Base-by-base conservation (phyloP, 2,329 filamentous ascomycete species). In the Clonostachys rhizophaga region DNA sequence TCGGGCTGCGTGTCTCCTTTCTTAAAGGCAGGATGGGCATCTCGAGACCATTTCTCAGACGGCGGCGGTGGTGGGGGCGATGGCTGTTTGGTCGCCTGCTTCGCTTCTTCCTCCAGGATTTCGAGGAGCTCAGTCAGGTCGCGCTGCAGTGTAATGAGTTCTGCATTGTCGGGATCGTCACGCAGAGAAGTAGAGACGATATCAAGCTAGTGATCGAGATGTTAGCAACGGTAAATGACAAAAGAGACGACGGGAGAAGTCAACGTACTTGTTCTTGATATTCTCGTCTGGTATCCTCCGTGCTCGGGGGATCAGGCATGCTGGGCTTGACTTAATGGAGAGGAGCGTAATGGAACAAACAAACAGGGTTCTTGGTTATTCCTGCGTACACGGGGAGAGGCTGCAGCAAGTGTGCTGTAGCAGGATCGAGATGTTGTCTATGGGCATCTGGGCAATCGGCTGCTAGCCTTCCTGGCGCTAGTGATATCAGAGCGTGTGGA, bases 101-200 rank as follows among this genome's bases (percentile, higher is more conserved):
- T 78, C 68, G 94, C 88, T 71, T 85, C 82, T 62, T 86, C 83
- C 73, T 91, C 82, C 68, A 90, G 82, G 57, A 91, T 79, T 64
- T 79, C 77, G 68, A 97, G 86, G 68, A 89, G 83, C 71, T 86
- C 80, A 75, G 89, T 80, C 70, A 96, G 82, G 76, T 95, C 90
- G 64, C 80, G 74, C 69, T 87, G 85, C 64, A 96, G 81, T 61
- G 78, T 81, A 60, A 85, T 78, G 60, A 95, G 83, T 67, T 92
- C 90, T 58, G 74, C 74, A 67, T 90, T 92, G 49, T 87, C 85
- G 53, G 91, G 85, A 60, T 94, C 89, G 66, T 87, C 84, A 66
- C 86, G 84, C 48, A 95, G 81, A 54, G 88, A 87, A 47, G 81
- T 75, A 58, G 84, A 72, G 50, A 96, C 84, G 36, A 89, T 84